A percentile compares a stretch with the other conserved stretches of the same genome.
These are phyloP conservation scores for Nannochloropsis oceanica DNA, from an alignment of 108 stramenopile genomes.

Conservation along the genomic window DNA sequence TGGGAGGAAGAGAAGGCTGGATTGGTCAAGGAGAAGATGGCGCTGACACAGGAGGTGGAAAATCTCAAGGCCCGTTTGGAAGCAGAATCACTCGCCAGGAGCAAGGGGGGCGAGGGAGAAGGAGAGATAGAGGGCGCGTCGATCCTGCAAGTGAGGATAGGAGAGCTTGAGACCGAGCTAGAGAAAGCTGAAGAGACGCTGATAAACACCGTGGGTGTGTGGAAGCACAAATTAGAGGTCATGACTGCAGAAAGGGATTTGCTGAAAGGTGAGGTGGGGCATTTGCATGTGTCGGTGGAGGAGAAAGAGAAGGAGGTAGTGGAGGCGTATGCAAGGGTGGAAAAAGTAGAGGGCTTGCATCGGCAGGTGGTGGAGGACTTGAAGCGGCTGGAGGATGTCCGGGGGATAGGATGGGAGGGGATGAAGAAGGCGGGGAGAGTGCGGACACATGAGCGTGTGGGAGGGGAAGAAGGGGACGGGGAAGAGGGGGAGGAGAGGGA, in stretches of 20 bases:
- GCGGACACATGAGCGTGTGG: neutral
- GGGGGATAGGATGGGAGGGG: neutral
- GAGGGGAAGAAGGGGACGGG: neutral
- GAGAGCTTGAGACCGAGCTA: neutral
- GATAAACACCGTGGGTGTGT: no score
- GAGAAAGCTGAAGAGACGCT: neutral
- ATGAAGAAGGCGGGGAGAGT: neutral
- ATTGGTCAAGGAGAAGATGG: neutral
- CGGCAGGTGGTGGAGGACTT: neutral
- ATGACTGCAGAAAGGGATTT: neutral
- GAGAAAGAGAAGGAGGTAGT: neutral
- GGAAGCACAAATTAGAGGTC: no score
- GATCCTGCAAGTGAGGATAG: neutral
- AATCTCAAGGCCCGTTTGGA: neutral
- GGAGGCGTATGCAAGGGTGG: neutral
- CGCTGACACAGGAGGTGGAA: neutral
- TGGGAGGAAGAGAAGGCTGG: neutral
- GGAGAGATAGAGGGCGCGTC: neutral
- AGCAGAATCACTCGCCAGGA: neutral
- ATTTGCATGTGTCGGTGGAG: neutral
- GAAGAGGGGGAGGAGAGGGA: neutral
- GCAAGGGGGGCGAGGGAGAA: neutral
- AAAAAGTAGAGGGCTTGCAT: neutral
- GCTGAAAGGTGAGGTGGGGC: neutral
- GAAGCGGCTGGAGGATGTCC: neutral